Percentiles rank a stretch among this genome's conserved stretches.
These are phyloP conservation scores for Ogataea degrootiae DNA, from an alignment of 805 yeast genomes.

Conservation along the genomic window DNA sequence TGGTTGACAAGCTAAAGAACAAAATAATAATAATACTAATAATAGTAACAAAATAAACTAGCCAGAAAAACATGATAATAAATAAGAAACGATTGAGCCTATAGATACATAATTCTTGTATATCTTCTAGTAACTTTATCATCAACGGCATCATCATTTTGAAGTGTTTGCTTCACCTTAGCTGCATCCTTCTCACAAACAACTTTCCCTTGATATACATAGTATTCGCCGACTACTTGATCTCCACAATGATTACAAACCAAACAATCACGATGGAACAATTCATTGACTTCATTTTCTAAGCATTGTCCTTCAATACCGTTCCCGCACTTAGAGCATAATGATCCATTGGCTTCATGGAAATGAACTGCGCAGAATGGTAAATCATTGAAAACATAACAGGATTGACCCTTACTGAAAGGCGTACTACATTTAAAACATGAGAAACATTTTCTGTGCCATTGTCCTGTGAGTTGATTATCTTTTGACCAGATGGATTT, in stretches of 20 bases:
- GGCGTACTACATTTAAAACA: constrained; percentile 59
- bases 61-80: neutral
- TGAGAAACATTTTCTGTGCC: constrained; percentile 86
- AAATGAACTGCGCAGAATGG: constrained; percentile 81
- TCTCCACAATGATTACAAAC: constrained; percentile 57
- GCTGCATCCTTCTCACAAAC: constrained; percentile 45
- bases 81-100: neutral
- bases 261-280: constrained; percentile 75
- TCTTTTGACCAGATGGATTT: constrained; percentile 82
- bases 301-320: constrained; percentile 92
- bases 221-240: constrained; percentile 50
- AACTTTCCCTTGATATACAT: constrained; percentile 42
- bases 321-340: constrained; percentile 62
- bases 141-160: constrained; percentile 5
- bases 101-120: constrained; percentile 27
- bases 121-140: constrained; percentile 28
- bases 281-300: constrained; percentile 63
- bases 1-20: too few relatives aligned
- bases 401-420: constrained; percentile 57
- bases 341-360: constrained; percentile 69
- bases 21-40: too few relatives aligned
- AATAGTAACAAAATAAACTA: neutral
- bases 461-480: constrained; percentile 82
- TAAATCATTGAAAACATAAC: constrained; percentile 71
- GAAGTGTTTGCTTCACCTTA: constrained; percentile 12